phyloP scores from a whole-genome alignment of 306 rosid genomes.

The Benincasa hispida region DNA sequence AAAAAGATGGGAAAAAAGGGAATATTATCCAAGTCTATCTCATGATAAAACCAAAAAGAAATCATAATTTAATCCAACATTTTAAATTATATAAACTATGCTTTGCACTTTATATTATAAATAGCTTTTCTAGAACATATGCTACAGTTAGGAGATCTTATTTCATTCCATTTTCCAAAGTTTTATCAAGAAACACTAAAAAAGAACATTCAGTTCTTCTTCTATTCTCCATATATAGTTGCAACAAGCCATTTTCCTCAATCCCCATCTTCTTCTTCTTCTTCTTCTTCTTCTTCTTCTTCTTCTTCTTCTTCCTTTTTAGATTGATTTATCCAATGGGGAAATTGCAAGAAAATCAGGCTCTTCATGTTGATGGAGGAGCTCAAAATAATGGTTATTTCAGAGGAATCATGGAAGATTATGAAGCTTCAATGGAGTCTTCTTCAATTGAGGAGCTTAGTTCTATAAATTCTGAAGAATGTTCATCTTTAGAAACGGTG shows the following conservation, averaged over 20 bases:
- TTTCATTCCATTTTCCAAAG: background rate
- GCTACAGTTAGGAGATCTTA: background rate
- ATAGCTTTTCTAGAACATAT: background rate
- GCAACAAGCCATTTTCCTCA: background rate
- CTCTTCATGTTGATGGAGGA: background rate
- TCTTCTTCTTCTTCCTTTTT: background rate
- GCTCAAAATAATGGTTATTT: conserved; percentile 10
- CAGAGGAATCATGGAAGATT: conserved; percentile 20
- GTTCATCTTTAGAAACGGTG: conserved; percentile 44
- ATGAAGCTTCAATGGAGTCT: no score
- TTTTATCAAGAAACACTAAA: background rate
- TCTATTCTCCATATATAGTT: background rate
- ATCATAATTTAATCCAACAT: background rate
- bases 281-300: background rate
- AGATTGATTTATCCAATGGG: conserved; percentile 3
- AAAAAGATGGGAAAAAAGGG: background rate
- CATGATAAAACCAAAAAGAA: background rate
- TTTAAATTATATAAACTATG: background rate
- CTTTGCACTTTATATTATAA: background rate
- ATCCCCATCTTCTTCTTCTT: background rate
- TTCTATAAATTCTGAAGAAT: conserved; percentile 32
- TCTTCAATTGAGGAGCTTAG: conserved; percentile 25
- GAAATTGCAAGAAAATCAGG: background rate
- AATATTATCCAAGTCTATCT: conserved; percentile 29
- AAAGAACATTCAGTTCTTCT: background rate